Evolutionary conservation across 768 basidiomycete species (phyloP).

Genomic region (Rhodotorula toruloides): DNA sequence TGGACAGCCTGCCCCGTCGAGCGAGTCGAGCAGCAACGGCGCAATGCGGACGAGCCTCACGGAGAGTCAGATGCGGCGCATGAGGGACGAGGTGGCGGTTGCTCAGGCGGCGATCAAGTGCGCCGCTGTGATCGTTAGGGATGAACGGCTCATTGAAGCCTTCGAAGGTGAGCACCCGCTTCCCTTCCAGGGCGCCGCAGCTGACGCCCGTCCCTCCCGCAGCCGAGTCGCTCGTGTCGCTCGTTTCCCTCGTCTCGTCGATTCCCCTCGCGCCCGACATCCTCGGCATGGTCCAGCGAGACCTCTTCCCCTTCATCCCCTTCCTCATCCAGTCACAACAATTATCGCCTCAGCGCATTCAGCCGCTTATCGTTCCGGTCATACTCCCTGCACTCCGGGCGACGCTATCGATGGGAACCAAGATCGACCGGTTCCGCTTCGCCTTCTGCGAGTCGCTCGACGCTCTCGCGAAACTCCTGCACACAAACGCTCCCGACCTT

Average conservation of each 20-base stretch:
- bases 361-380: background rate
- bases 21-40: background rate
- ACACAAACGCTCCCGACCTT: background rate
- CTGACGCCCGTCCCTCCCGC: background rate
- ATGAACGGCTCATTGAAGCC: conserved; percentile 1
- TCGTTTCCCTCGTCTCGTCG: conserved; percentile 9
- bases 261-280: conserved; percentile 6
- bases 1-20: no score
- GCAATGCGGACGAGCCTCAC: conserved; percentile 11
- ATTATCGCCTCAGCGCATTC: background rate
- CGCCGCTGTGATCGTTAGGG: conserved; percentile 1
- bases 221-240: conserved; percentile 1
- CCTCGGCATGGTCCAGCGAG: conserved; percentile 11
- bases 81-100: conserved; percentile 29
- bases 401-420: conserved; percentile 14
- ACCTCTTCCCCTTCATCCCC: conserved; percentile 35
- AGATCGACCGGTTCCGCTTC: conserved; percentile 23
- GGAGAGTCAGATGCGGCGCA: conserved; percentile 32
- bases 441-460: conserved; percentile 17
- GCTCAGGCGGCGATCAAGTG: conserved; percentile 33
- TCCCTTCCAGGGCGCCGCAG: no score
- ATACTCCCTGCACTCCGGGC: conserved; percentile 4
- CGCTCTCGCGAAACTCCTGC: conserved; percentile 11
- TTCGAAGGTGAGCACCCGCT: conserved; percentile 12
- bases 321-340: conserved; percentile 16